A percentile compares a stretch with the other conserved stretches of the same genome.
These are phyloP conservation scores for Naematelia aurantialba DNA, from an alignment of 768 basidiomycete genomes.

Conservation along the genomic window DNA sequence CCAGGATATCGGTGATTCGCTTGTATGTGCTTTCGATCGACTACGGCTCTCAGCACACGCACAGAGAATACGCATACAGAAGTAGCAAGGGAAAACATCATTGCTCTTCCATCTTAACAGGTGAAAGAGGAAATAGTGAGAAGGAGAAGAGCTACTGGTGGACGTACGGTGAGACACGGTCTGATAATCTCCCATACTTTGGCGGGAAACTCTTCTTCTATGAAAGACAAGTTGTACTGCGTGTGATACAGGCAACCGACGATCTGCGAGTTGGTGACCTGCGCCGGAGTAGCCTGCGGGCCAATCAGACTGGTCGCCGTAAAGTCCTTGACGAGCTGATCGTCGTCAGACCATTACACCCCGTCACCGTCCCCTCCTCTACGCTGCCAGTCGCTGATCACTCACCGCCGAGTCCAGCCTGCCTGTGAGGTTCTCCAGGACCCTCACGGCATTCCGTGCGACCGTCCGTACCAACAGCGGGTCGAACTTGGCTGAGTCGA, in stretches of 20 bases:
- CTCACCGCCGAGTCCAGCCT: constrained; percentile 69
- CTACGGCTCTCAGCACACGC: constrained; percentile 6
- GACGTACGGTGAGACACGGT: constrained; percentile 59
- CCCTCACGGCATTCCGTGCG: constrained; percentile 66
- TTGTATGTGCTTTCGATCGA: constrained; percentile 34
- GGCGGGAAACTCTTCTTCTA: constrained; percentile 65
- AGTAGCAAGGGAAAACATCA: neutral
- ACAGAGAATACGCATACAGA: neutral
- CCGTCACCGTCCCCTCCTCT: neutral
- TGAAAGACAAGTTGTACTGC: constrained; percentile 63
- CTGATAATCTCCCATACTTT: constrained; percentile 59
- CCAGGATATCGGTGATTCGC: constrained; percentile 45
- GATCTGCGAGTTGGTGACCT: constrained; percentile 70
- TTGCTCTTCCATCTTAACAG: no score
- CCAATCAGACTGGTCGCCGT: constrained; percentile 71
- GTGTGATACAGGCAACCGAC: constrained; percentile 76
- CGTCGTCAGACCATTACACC: constrained; percentile 1
- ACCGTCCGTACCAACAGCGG: constrained; percentile 76
- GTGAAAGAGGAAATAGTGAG: no score
- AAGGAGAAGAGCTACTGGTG: constrained; percentile 22
- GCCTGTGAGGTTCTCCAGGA: constrained; percentile 65
- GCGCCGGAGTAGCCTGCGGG: constrained; percentile 72
- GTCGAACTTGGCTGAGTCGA: constrained; percentile 89
- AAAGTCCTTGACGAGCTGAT: constrained; percentile 72
- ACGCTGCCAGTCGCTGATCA: no score